These are phyloP conservation scores for Ogataea populi-albae DNA, from an alignment of 805 yeast genomes.

Conservation along the genomic window DNA sequence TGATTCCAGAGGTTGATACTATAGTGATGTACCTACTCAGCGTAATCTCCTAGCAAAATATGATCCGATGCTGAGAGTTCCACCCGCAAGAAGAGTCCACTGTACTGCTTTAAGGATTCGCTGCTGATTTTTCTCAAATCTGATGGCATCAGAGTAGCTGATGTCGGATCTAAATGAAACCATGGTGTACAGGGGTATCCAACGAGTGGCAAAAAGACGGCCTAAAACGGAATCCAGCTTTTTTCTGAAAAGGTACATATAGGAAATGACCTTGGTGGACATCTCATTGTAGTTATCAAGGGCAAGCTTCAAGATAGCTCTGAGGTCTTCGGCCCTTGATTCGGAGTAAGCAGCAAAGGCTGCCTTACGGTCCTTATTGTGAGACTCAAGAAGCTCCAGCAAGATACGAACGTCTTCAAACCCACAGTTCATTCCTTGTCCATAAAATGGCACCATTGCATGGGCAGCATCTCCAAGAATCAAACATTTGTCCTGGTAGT, in stretches of 20 bases:
- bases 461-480: constrained; percentile 93
- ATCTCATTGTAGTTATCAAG: constrained; percentile 80
- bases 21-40: background rate
- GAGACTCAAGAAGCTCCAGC: constrained; percentile 44
- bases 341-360: constrained; percentile 58
- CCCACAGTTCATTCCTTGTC: constrained; percentile 97
- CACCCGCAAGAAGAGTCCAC: constrained; percentile 14
- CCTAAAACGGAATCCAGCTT: constrained; percentile 65
- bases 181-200: constrained; percentile 92
- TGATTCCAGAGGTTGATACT: too few species aligned
- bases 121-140: constrained; percentile 52
- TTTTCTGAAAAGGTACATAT: constrained; percentile 61
- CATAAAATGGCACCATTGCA: constrained; percentile 97
- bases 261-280: constrained; percentile 74
- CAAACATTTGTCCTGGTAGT: constrained; percentile 58
- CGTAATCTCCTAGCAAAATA: constrained; percentile 5
- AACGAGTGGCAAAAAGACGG: constrained; percentile 51
- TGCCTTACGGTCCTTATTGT: constrained; percentile 35
- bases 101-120: constrained; percentile 40
- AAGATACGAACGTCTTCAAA: constrained; percentile 83
- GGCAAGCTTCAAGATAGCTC: constrained; percentile 75
- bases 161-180: constrained; percentile 85
- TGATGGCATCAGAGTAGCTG: constrained; percentile 66
- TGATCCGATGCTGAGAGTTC: constrained; percentile 9
- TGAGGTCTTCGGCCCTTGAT: constrained; percentile 60